These are phyloP conservation scores for Straminergon stramineum DNA, from an alignment of 225 moss, liverwort and hornwort species.

Conservation along the genomic window DNA sequence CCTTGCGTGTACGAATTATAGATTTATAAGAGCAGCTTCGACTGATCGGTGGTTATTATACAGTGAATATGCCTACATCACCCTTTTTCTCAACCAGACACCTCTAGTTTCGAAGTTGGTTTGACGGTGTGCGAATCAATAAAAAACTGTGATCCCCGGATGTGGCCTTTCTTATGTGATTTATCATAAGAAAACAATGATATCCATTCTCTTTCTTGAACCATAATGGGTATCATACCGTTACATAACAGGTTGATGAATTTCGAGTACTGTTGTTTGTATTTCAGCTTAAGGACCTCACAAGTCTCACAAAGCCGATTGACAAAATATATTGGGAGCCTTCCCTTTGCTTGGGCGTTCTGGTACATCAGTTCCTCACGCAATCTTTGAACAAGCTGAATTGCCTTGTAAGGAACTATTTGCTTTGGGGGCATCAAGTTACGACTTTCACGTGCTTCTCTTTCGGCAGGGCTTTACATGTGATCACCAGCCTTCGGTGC, in stretches of 20 bases:
- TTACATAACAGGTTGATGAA: neutral
- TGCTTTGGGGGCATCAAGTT: neutral
- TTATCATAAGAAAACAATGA: neutral
- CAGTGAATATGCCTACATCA: neutral
- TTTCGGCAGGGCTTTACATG: slow-evolving; percentile 47
- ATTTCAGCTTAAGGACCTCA: slow-evolving; percentile 24
- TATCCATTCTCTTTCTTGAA: neutral
- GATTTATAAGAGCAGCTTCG: neutral
- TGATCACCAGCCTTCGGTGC: slow-evolving; percentile 46
- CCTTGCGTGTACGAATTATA: neutral
- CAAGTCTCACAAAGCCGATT: slow-evolving; percentile 40
- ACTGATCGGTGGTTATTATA: neutral
- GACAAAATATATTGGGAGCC: slow-evolving; percentile 46
- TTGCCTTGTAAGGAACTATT: neutral
- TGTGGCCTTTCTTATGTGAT: neutral
- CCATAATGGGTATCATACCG: neutral
- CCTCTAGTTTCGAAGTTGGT: neutral
- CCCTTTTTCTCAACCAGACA: neutral
- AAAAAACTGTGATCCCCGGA: neutral
- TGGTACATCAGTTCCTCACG: slow-evolving; percentile 33
- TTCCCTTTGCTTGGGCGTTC: slow-evolving; percentile 63
- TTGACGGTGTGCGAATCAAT: neutral
- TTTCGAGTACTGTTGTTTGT: neutral
- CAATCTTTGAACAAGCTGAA: neutral
- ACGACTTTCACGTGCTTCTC: slow-evolving; percentile 2